Percentiles rank a stretch among this genome's conserved stretches.
Conservation (phyloP, 768 basidiomycete genomes). For the Mycena pura region DNA sequence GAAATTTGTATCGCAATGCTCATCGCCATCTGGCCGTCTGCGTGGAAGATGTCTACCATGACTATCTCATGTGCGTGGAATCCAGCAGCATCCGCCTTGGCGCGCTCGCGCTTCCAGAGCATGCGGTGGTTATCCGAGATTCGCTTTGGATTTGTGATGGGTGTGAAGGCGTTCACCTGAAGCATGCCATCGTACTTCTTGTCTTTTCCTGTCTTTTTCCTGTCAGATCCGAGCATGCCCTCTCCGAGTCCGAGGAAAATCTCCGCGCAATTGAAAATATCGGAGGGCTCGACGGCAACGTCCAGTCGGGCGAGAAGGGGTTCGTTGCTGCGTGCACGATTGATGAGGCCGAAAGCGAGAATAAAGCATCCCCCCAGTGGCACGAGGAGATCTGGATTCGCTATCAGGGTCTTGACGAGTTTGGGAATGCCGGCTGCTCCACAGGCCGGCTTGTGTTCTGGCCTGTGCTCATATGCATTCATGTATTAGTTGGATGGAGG, state of each 20-base stretch:
- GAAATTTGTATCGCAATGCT: background rate
- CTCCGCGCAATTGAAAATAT: slow-evolving; percentile 1
- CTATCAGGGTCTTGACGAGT: background rate
- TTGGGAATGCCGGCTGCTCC: slow-evolving; percentile 4
- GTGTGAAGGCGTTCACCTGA: slow-evolving; percentile 5
- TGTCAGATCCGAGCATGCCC: background rate
- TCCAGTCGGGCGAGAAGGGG: slow-evolving; percentile 2
- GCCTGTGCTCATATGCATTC: background rate
- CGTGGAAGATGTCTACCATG: background rate
- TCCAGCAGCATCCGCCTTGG: slow-evolving; percentile 3
- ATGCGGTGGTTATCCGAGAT: background rate
- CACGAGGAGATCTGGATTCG: slow-evolving; percentile 3
- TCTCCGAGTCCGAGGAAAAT: background rate
- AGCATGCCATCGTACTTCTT: slow-evolving; percentile 5
- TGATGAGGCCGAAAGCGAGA: background rate
- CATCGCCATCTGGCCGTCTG: background rate
- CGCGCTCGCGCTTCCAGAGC: background rate
- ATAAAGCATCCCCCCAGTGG: slow-evolving; percentile 1
- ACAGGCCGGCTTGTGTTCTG: background rate
- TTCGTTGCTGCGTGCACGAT: background rate
- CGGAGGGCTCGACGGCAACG: slow-evolving; percentile 5
- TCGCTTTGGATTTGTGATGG: background rate
- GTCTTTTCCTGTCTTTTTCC: background rate
- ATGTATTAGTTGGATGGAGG: slow-evolving; percentile 2
- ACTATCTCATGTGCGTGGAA: background rate